A percentile compares a stretch with the other conserved stretches of the same genome.
These are phyloP conservation scores for Schizosaccharomyces osmophilus DNA, from an alignment of 805 yeast species.

Conservation along the genomic window DNA sequence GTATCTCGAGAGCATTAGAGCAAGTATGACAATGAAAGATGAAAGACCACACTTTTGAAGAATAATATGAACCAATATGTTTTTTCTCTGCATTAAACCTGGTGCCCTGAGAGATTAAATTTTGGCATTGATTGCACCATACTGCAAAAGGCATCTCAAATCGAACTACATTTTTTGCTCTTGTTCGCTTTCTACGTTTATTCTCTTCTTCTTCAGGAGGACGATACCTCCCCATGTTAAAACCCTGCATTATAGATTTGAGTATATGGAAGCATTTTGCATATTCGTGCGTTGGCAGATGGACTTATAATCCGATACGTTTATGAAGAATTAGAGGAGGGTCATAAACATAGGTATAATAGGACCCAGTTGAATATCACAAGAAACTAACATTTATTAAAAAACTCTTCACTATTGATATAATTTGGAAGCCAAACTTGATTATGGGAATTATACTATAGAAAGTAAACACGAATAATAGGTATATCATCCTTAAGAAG, in stretches of 20 bases:
- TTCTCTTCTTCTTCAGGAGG: background rate
- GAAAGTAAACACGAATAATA: background rate
- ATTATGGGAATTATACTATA: background rate
- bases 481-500: background rate
- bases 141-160: conserved; percentile 13
- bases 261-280: background rate
- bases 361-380: too few species aligned
- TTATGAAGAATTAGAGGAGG: too few species aligned
- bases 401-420: background rate
- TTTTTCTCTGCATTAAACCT: conserved; percentile 15
- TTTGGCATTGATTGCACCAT: conserved; percentile 11
- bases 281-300: background rate
- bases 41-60: conserved; percentile 13
- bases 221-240: conserved; percentile 4
- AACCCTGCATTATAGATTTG: background rate
- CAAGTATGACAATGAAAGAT: conserved; percentile 13
- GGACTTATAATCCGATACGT: too few species aligned
- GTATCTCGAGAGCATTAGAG: conserved; percentile 9
- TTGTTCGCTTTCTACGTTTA: background rate
- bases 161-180: conserved; percentile 8
- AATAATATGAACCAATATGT: conserved; percentile 11
- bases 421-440: background rate
- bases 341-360: too few species aligned
- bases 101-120: conserved; percentile 9
- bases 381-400: background rate